Evolutionary conservation across 1,284 basidiomycete species (phyloP).

Genomic region (Ceratobasidium sp.): DNA sequence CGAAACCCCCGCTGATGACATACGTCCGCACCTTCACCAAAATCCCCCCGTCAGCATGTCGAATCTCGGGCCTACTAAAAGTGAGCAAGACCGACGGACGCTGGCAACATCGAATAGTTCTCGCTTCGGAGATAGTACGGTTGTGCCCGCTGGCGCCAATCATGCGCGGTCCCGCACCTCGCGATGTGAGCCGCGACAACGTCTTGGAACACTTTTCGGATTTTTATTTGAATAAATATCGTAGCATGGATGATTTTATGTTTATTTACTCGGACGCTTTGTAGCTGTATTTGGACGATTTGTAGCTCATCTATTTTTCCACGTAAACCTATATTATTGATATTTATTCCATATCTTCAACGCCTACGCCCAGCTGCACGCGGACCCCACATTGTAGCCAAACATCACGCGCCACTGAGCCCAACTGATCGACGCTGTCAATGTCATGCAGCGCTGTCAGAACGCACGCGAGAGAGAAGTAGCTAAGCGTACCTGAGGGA

Average conservation of each 20-base stretch:
- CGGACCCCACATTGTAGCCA: too few species aligned
- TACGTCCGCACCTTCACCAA: slow-evolving; percentile 9
- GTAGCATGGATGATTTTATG: slow-evolving; percentile 14
- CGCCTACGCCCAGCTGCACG: too few species aligned
- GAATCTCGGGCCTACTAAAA: not conserved
- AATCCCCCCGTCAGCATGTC: not conserved
- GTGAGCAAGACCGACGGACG: not conserved
- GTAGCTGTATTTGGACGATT: too few species aligned
- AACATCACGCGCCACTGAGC: too few species aligned
- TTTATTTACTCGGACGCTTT: not conserved
- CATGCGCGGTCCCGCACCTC: not conserved
- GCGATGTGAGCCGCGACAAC: slow-evolving; percentile 3
- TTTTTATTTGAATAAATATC: slow-evolving; percentile 35
- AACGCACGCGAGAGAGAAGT: too few species aligned
- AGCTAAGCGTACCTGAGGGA: too few species aligned
- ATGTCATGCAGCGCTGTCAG: too few species aligned
- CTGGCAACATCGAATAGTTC: not conserved
- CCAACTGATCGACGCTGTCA: too few species aligned
- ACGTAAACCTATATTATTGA: too few species aligned
- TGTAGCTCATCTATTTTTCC: too few species aligned
- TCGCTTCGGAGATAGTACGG: slow-evolving; percentile 1
- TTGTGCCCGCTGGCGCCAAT: slow-evolving; percentile 11
- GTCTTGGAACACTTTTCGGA: not conserved
- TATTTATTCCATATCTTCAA: too few species aligned
- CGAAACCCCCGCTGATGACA: not conserved